Base-by-base conservation (phyloP, 169 alveolate species). In the Cryptosporidium andersoni region DNA sequence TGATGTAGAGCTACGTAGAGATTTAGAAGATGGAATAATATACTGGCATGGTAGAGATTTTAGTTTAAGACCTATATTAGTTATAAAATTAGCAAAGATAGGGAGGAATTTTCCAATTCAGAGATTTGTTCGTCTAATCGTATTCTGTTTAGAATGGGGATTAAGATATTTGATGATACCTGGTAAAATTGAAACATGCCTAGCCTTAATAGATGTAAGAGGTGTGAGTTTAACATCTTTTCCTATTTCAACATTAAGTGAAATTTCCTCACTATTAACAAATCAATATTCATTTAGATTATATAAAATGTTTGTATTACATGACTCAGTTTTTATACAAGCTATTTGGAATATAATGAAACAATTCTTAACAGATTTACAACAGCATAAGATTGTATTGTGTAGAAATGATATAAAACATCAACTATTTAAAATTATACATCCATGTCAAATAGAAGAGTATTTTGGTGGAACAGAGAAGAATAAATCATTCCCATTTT, bases 241-340 rank as follows among this genome's bases (percentile, higher is more conserved):
- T 39, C 93, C 93, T 34, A 53, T 90, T 65, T 80, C 89, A 14
- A 90, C 91, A 36, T 64, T 90, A 65, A 66, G 91, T 5, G 93
- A 90, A 53, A 90, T 90, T 66, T 81, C 88, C n/a, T 68, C 81
- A 45, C 62, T 89, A 34, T 81, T 90, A 42, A 90, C 93, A 14
- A 88, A 90, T 85, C 93, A 90, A 67, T 90, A 90, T 66, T 92
- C 93, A n/a, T 90, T 90, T 53, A 66, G 93, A 4, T 82, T 90
- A 9, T 66, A 89, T 63, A 81, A 82, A 47, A 90, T 90, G 93
- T 90, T 66, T 62, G 85, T 90, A 51, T 43, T 90, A 64, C 88
- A 90, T 85, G 93, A 89, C 64, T 88, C 93, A 42, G 65, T 82
- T 53, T 82, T 90, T 62, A 80, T 90, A 16, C 93, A 89, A 40